Base-by-base conservation (phyloP, 345 rosid species). In the Melastoma malabathricum region DNA sequence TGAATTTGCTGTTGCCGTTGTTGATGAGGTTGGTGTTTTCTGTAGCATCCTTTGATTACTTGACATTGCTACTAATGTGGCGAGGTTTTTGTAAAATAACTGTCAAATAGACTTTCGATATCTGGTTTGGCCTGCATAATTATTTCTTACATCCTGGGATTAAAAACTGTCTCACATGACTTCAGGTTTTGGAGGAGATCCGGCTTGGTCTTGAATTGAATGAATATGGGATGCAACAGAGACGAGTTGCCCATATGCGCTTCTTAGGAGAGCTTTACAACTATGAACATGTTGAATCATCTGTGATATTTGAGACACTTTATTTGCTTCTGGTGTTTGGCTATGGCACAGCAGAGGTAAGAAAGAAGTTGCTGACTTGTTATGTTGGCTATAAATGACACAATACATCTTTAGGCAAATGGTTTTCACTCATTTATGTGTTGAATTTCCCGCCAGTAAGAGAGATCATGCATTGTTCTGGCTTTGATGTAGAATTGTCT, bases 191-290 rank as follows among this genome's bases (percentile, higher is more conserved):
- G 85, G 99, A 93, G 75, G 99, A 93, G 76, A 88, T 93, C 57
- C 77, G 95, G 69, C 69, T 83, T 69, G 99, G 97, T 48, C 74
- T 93, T 50, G 99, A 88, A 59, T 64, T 88, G 65, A 93, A 93
- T 76, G 97, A 88, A 62, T 81, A 78, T 69, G 95, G 95, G 64
- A 82, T 88, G 86, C 99, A 88, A 73, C 99, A 93, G 74, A 88
- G 76, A 64, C 94, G 96, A 58, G 74, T 93, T 67, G 97, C 97
- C 10, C 99, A 83, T 68, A 81, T 88, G 95, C 79, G 92, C 60
- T 83, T 85, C 71, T 72, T 93, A 63, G 99, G 99, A 67, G 97
- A 88, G 77, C 81, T 88, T 59, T 93, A 93, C 79, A 93, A 93
- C 72, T 88, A 88, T 61, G 95, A 85, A 70, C 99, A 79, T 31